Percentiles rank a stretch among this genome's conserved stretches.
phyloP scores from a whole-genome alignment of 306 rosid species.

The Argentina anserina region DNA sequence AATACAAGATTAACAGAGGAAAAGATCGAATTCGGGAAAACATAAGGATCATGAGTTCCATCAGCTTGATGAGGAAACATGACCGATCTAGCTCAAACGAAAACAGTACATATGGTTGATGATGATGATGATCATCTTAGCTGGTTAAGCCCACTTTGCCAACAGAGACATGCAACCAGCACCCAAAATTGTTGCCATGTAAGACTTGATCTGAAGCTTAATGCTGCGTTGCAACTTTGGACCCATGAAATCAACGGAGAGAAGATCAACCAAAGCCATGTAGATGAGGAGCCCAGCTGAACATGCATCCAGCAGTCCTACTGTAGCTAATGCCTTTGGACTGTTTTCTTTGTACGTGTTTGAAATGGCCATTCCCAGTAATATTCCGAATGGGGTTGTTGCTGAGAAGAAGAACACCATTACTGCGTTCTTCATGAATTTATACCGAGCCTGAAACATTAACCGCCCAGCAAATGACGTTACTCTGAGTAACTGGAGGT shows the following conservation, averaged over 20 bases:
- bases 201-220: slow-evolving; percentile 63
- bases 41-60: not conserved
- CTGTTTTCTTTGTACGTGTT: slow-evolving; percentile 55
- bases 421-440: slow-evolving; percentile 41
- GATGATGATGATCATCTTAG: not conserved
- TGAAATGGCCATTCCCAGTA: slow-evolving; percentile 54
- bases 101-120: not conserved
- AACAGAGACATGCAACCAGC: slow-evolving; percentile 74
- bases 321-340: slow-evolving; percentile 47
- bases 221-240: slow-evolving; percentile 51
- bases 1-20: not conserved
- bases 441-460: slow-evolving; percentile 51
- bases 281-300: slow-evolving; percentile 75
- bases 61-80: not conserved
- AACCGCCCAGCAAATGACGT: not conserved
- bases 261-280: slow-evolving; percentile 80
- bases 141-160: slow-evolving; percentile 66
- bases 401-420: slow-evolving; percentile 70
- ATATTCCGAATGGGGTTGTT: slow-evolving; percentile 77
- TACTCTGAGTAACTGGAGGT: not conserved
- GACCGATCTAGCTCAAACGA: not conserved
- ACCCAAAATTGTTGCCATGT: slow-evolving; percentile 48
- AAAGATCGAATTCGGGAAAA: not conserved
- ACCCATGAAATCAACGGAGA: slow-evolving; percentile 69
- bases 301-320: slow-evolving; percentile 64